Percentiles rank a stretch among this genome's conserved stretches.
These are phyloP conservation scores for Lactifluus pinguis DNA, from an alignment of 768 basidiomycete species.

Conservation along the genomic window DNA sequence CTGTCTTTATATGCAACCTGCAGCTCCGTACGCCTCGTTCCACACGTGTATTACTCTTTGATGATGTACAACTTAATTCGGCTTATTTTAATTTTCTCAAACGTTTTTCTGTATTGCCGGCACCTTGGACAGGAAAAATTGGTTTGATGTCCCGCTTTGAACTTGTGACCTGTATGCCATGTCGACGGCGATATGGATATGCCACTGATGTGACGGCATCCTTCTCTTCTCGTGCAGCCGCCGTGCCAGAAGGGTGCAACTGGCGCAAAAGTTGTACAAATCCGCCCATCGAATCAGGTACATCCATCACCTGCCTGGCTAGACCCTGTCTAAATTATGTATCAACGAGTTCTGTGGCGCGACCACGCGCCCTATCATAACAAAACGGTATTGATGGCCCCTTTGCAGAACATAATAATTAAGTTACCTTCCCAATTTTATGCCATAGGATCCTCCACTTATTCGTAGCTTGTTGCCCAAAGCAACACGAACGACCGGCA, in stretches of 20 bases:
- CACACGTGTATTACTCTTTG: slow-evolving; percentile 16
- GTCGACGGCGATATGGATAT: not conserved
- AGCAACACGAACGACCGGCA: not conserved
- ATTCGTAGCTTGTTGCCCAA: not conserved
- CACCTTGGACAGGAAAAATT: not conserved
- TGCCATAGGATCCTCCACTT: not conserved
- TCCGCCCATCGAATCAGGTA: not conserved
- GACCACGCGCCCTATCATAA: not conserved
- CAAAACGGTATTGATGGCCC: not conserved
- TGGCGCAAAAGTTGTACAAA: not conserved
- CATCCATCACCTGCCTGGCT: not conserved
- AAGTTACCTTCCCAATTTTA: not conserved
- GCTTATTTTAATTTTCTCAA: slow-evolving; percentile 9
- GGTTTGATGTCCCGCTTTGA: not conserved
- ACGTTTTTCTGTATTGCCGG: not conserved
- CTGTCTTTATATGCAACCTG: slow-evolving; percentile 16
- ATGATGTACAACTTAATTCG: slow-evolving; percentile 15
- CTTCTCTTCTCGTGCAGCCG: not conserved
- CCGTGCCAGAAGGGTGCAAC: not conserved
- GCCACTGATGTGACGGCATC: not conserved
- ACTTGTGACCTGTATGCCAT: not conserved
- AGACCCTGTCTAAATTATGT: not conserved
- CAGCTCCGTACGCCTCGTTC: slow-evolving; percentile 12
- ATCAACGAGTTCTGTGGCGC: not conserved
- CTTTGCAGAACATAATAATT: not conserved